These are phyloP conservation scores for Hura crepitans DNA, from an alignment of 441 rosid species.

Conservation along the genomic window DNA sequence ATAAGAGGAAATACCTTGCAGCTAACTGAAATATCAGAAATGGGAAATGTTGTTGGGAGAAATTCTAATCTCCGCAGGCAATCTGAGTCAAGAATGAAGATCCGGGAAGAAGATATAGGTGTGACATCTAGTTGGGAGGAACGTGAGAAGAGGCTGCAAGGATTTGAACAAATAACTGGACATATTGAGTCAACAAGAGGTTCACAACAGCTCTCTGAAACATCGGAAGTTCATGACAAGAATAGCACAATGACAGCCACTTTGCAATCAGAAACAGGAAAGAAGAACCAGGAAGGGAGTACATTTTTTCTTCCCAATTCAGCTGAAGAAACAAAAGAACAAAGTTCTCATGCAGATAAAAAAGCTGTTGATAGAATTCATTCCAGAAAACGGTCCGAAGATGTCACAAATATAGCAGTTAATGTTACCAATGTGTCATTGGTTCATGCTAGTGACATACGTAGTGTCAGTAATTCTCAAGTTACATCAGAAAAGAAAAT, in stretches of 20 bases:
- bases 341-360: constrained; percentile 32
- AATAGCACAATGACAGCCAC: constrained; percentile 32
- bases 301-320: constrained; percentile 30
- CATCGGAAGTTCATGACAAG: constrained; percentile 30
- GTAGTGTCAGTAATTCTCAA: constrained; percentile 32
- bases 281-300: constrained; percentile 37
- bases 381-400: constrained; percentile 41
- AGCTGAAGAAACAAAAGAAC: constrained; percentile 35
- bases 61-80: constrained; percentile 36
- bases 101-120: constrained; percentile 40
- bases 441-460: constrained; percentile 31
- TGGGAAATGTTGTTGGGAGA: constrained; percentile 34
- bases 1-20: constrained; percentile 29
- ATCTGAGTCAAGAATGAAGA: constrained; percentile 41
- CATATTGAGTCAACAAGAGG: constrained; percentile 31
- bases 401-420: constrained; percentile 35
- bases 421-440: constrained; percentile 36
- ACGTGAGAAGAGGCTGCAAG: constrained; percentile 33
- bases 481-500: constrained; percentile 40
- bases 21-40: constrained; percentile 29
- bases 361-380: constrained; percentile 34
- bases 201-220: constrained; percentile 35
- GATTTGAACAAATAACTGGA: constrained; percentile 33
- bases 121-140: constrained; percentile 29
- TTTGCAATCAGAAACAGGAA: constrained; percentile 36